A percentile compares a stretch with the other conserved stretches of the same genome.
These are phyloP conservation scores for Pseudonitzschia multiseries DNA, from an alignment of 108 stramenopile species.

Conservation along the genomic window DNA sequence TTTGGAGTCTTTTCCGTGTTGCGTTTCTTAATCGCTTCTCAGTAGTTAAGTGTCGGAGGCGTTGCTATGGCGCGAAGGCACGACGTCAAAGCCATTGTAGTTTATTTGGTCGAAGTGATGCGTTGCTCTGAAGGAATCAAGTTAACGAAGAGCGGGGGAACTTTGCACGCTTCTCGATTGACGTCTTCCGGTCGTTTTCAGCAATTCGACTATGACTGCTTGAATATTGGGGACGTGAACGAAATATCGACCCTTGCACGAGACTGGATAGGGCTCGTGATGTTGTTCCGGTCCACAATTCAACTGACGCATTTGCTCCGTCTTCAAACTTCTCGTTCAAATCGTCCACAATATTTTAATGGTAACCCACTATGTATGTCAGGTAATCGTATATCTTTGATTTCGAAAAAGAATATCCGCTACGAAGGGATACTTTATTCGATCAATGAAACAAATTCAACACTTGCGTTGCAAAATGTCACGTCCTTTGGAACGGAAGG, in stretches of 20 bases:
- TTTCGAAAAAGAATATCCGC: conserved; percentile 96
- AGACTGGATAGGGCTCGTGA: too few relatives aligned
- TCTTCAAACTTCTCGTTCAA: background rate
- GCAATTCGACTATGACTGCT: background rate
- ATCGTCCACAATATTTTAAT: background rate
- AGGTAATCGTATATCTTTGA: conserved; percentile 90
- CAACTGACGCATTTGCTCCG: background rate
- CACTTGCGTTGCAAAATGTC: conserved; percentile 93
- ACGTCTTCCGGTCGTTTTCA: background rate
- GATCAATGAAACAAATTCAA: conserved; percentile 90
- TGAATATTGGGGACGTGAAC: background rate
- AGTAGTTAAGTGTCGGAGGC: background rate
- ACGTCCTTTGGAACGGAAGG: conserved; percentile 93
- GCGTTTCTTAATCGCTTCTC: background rate
- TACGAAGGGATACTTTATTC: conserved; percentile 93
- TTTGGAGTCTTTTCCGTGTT: background rate
- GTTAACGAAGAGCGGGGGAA: background rate
- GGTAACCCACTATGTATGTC: background rate
- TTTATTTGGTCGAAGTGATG: background rate
- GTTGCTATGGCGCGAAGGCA: background rate
- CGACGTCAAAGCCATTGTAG: too few relatives aligned
- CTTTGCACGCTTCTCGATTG: background rate
- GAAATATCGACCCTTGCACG: too few relatives aligned
- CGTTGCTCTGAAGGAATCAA: background rate
- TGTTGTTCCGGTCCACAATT: too few relatives aligned